Base-by-base conservation (phyloP, 2,329 filamentous ascomycete genomes). In the Neopestalotiopsis sp. region DNA sequence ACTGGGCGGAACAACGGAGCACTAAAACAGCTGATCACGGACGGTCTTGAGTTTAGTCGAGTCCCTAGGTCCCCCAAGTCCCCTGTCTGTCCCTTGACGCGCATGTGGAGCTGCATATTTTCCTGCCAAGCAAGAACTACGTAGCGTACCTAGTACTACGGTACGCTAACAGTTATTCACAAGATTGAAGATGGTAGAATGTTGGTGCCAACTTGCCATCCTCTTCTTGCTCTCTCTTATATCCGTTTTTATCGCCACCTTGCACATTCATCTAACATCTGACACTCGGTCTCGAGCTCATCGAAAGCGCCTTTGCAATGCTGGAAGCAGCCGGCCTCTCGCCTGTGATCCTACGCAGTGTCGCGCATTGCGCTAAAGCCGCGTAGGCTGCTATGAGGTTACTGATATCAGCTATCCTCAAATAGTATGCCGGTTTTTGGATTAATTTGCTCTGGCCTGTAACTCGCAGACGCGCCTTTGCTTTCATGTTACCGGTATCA, bases 81-180 rank as follows among this genome's bases (percentile, higher is more conserved):
- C 24, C 24, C 24, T 28, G 24, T 28, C 24, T 28, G 24, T 28
- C 24, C 45, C 45, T 52, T 52, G 45, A 52, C 45, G 45, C 45
- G 45, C 45, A 52, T 52, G 45, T 52, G 45, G 45, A 52, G 45
- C n/a, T 52, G 45, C 45, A 52, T 52, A n/a, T n/a, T 52, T 52
- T 52, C 24, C n/a, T 52, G 45, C 17, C n/a, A 52, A 20, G n/a
- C 17, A 52, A n/a, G 9, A 52, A 9, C 17, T 52, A 52, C 9
- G 45, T n/a, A 52, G 20, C n/a, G 45, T 9, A 52, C 17, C 4
- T 17, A 14, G 10, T 42, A 49, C n/a, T n/a, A 13, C 13, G 14
- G 14, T 14, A 49, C 42, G 13, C 42, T n/a, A n/a, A 49, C 24
- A 28, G 24, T 28, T 28, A 28, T 28, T 28, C 24, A 28, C 24